Base-by-base conservation (phyloP, 768 basidiomycete species). In the Russula lepida region DNA sequence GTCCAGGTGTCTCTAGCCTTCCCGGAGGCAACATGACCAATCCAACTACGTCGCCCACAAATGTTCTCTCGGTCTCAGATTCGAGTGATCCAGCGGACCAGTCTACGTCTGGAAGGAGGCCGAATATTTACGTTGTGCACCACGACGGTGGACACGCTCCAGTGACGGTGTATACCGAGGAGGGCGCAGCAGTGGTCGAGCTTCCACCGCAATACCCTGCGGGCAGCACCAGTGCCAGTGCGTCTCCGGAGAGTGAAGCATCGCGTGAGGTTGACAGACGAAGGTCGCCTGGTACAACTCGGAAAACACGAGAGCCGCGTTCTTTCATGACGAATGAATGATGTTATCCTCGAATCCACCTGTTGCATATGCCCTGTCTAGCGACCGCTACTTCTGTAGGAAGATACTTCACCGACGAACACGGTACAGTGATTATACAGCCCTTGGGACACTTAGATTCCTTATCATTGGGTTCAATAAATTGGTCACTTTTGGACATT, bases 61-160 rank as follows among this genome's bases (percentile, higher is more conserved):
- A 41, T 43, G 44, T 28, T 41, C 15, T 55, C 62, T 30, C 66
- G 64, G 23, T 44, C 28, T 46, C 58, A 21, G 58, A 60, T 54
- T 50, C 35, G 43, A 12, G 58, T 54, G 59, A 56, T 35, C 33
- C 48, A 21, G 35, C 43, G 15, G 56, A 65, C 6, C 49, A 33
- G 17, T 28, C n/a, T n/a, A n/a, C n/a, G n/a, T n/a, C 55, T 30
- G 58, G 33, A 21, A 46, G 61, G 54, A 30, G 54, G 65, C 43
- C 74, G 74, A 71, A 68, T 23, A 77, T 83, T 9, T 84, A 84
- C 63, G 81, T 84, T 43, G 77, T 85, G 33, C 84, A 84, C 64
- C 83, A 84, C 65, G 83, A 84, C 65, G 77, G 75, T n/a, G 80
- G 82, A 12, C 69, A 76, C 17, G 71, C 82, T 19, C 84, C 84